phyloP scores from a whole-genome alignment of 2,329 filamentous ascomycete genomes.

The Aspergillus unguis region DNA sequence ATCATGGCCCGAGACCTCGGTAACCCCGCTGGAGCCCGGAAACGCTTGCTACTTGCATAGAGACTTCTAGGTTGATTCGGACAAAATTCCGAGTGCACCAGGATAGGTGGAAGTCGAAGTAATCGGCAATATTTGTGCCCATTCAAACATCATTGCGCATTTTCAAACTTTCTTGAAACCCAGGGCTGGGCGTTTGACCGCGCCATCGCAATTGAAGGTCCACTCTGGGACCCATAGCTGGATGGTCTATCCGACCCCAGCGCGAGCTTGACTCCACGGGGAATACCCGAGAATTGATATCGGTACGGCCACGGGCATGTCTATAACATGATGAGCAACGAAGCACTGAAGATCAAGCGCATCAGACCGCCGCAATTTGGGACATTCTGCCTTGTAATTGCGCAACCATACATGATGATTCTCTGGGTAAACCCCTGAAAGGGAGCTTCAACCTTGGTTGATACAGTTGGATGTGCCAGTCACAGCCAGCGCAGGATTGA shows the following conservation, averaged over 20 bases:
- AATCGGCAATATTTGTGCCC: background rate
- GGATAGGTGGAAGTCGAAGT: background rate
- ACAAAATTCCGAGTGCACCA: slow-evolving; percentile 2
- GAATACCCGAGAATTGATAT: slow-evolving; percentile 1
- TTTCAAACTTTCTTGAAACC: too few species aligned
- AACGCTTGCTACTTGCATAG: background rate
- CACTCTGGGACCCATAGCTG: background rate
- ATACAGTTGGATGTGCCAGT: too few species aligned
- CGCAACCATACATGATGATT: too few species aligned
- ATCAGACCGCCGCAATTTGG: background rate
- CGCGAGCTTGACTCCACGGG: slow-evolving; percentile 7
- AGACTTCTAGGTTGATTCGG: background rate
- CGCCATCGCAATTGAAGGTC: background rate
- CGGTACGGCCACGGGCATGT: background rate
- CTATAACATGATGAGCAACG: background rate
- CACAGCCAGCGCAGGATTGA: background rate
- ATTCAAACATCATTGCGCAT: too few species aligned
- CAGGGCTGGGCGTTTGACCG: background rate
- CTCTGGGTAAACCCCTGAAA: too few species aligned
- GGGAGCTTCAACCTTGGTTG: too few species aligned
- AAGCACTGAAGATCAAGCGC: background rate
- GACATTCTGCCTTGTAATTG: too few species aligned
- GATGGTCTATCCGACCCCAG: background rate
- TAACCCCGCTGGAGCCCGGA: slow-evolving; percentile 1
- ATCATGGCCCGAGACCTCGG: slow-evolving; percentile 1